Evolutionary conservation across 148 eudicot genomes (phyloP), one percentile per base, ranked within the genome.

Genomic region (Nepenthes gracilis): DNA sequence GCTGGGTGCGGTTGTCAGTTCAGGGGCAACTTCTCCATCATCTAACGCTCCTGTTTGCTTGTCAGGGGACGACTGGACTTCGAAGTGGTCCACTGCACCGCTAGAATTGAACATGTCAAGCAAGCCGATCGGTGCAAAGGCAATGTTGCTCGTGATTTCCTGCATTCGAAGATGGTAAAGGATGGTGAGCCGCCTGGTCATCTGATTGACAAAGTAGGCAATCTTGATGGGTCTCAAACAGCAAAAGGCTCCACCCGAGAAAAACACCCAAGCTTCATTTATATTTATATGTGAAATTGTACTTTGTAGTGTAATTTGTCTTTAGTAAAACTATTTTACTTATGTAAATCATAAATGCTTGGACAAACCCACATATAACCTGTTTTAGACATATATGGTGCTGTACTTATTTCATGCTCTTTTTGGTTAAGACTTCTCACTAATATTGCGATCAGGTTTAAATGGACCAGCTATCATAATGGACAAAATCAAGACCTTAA

Each of bases 121-220:
- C 68, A 88, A 47, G 23, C 97, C 97, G 33, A 92, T 88, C 54
- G 94, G 83, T 32, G 97, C 93, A 59, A 92, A 85, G n/a, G 84
- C 76, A 53, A 85, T 80, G 76, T 63, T 73, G 53, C 60, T 66
- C 12, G 77, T 57, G 47, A 91, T 72, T 58, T 81, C 84, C 97
- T 87, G 83, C 74, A 71, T 36, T 2, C 40, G 8, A n/a, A n/a
- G 3, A 23, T 23, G 33, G 9, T 23, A 55, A 23, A 32, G 2
- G 23, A 2, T 36, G 7, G 5, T 64, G 9, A 64, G n/a, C 8
- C 45, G 6, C 45, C 45, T 40, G 0, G 2, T 5, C 11, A 2
- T 49, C 13, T 2, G 15, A n/a, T 49, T 5, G 6, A 11, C 53
- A 49, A 1, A 10, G 53, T n/a, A 6, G 11, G 12, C 12, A 12